Evolutionary conservation across 2,329 filamentous ascomycete species (phyloP), one percentile per base, ranked within the genome.

Genomic region (Cadophora gregata): DNA sequence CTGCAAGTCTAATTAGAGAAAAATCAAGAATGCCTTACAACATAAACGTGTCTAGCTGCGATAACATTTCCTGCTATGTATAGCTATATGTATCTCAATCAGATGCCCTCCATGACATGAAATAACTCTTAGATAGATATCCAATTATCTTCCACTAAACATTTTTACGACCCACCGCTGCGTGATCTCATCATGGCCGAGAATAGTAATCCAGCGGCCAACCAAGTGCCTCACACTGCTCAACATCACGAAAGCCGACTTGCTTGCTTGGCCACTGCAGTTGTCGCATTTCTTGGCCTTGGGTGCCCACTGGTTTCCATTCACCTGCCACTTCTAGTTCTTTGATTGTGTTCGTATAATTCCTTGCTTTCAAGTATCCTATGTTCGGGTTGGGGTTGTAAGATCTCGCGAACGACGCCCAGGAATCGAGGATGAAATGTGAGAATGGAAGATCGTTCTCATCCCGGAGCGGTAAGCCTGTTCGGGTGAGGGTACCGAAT

Each of bases 401-500:
- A 1, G 69, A 72, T 55, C 75, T 67, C 12, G 72, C 75, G 62
- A 76, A 77, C 1, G 67, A 70, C 7, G 69, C 67, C 74, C 74
- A 76, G n/a, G 66, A 71, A 69, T 74, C 71, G 9, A 73, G 56
- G 4, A 71, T 64, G 12, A 75, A 68, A 59, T 73, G 72, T 21
- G 69, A 63, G 53, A 76, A 77, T 4, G 71, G 66, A 1, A 73
- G 66, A 65, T 78, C 77, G 36, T 72, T 67, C 14, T 71, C 73
- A 71, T 78, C 76, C 24, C 77, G 68, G 16, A 73, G 69, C 0
- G 70, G 71, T 29, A 74, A 72, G 1, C 72, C 74, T 24, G 71
- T 73, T 33, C 71, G 67, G 21, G 66, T 24, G 0, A 76, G 64
- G 25, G 72, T 77, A 1, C 77, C 77, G 62, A 79, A 78, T 7